These are phyloP conservation scores for Amylocarpus encephaloides DNA, from an alignment of 2,329 filamentous ascomycete species.

Conservation along the genomic window DNA sequence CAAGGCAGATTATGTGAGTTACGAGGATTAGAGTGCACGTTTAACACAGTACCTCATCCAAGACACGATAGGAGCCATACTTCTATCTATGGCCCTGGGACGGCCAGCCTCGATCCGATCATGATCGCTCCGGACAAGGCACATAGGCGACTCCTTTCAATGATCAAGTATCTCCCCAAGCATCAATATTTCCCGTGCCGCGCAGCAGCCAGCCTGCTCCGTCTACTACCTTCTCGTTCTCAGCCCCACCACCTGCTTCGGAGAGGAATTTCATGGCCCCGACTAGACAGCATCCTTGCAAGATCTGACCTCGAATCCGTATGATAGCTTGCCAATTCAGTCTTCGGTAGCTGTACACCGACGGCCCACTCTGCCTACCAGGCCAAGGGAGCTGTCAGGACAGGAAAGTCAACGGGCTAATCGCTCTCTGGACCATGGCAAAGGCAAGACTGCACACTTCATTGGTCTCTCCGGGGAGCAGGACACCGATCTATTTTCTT, in stretches of 20 bases:
- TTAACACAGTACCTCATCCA: conserved; percentile 18
- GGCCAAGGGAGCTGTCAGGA: neutral
- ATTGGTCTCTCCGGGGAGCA: conserved; percentile 42
- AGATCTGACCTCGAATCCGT: conserved; percentile 11
- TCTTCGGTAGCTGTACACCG: conserved; percentile 4
- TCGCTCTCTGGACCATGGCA: conserved; percentile 38
- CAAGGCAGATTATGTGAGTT: conserved; percentile 27
- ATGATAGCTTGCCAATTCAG: neutral
- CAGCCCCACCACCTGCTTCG: neutral
- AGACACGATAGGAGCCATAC: conserved; percentile 7
- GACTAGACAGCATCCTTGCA: conserved; percentile 10
- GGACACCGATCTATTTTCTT: conserved; percentile 41
- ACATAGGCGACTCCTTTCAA: neutral
- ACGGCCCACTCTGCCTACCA: neutral
- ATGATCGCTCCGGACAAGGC: neutral
- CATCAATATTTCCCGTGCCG: conserved; percentile 9
- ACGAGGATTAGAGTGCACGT: conserved; percentile 24
- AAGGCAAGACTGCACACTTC: conserved; percentile 38
- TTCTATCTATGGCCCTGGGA: neutral
- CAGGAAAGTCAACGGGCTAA: conserved; percentile 2
- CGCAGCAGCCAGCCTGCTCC: neutral
- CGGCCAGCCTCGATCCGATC: neutral
- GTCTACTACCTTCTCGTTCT: neutral
- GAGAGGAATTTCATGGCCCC: neutral
- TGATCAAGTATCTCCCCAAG: conserved; percentile 8